A percentile compares a stretch with the other conserved stretches of the same genome.
These are phyloP conservation scores for sorghum (Sorghum bicolor) DNA, from an alignment of 176 grass and related monocot species.

Conservation along the genomic window Sorghum_bicolor_NCBIv3 NC_012871.2:65721001-65721500, in stretches of 20 bases:
- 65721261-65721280: no score
- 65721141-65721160: neutral
- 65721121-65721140: neutral
- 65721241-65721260: no score
- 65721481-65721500: neutral
- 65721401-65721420: neutral
- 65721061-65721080: neutral
- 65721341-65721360: neutral
- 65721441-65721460: neutral
- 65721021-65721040: neutral
- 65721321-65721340: no score
- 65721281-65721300: no score
- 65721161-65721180: neutral
- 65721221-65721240: no score
- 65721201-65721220: neutral
- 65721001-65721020: neutral
- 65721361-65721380: no score
- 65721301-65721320: no score
- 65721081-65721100: neutral
- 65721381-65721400: no score
- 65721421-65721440: neutral
- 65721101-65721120: neutral
- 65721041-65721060: neutral
- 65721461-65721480: neutral
- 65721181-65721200: neutral